These are phyloP conservation scores for Podila epigama DNA, from an alignment of 192 early-diverging fungal species.

Conservation along the genomic window DNA sequence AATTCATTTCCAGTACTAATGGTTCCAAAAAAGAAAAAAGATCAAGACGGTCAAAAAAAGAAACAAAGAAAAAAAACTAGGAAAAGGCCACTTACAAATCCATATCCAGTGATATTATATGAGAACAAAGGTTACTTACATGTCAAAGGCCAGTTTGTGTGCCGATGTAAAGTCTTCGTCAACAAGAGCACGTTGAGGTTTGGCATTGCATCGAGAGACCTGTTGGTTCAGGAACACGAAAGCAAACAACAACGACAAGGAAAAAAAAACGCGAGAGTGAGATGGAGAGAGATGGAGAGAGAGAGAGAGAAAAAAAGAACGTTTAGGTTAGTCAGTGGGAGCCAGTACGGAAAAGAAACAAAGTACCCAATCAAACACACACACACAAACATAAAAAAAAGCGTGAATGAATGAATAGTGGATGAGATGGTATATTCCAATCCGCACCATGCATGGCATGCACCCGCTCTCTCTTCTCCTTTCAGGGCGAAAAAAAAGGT, in stretches of 20 bases:
- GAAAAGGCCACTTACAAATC: too few relatives aligned
- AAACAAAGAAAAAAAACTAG: not conserved
- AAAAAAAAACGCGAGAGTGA: not conserved
- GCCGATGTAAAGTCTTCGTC: constrained; percentile 85
- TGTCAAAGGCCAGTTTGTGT: constrained; percentile 97
- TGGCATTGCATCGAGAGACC: constrained; percentile 88
- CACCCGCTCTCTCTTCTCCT: constrained; percentile 9
- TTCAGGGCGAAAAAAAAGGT: not conserved
- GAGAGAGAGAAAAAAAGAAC: constrained; percentile 1
- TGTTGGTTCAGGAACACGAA: constrained; percentile 8
- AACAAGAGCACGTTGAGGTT: constrained; percentile 73
- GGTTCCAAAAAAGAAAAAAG: not conserved
- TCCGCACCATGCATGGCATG: not conserved
- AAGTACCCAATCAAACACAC: too few relatives aligned
- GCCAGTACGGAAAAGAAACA: not conserved
- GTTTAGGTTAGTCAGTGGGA: too few relatives aligned
- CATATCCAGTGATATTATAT: not conserved
- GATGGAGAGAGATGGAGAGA: not conserved
- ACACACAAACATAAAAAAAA: not conserved
- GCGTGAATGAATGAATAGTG: constrained; percentile 1
- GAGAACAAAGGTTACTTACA: constrained; percentile 56
- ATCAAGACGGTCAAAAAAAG: not conserved
- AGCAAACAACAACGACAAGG: not conserved
- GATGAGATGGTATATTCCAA: not conserved
- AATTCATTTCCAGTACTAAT: constrained; percentile 89